These are phyloP conservation scores for Cutaneotrichosporon mucoides DNA, from an alignment of 1,284 basidiomycete genomes.

Conservation along the genomic window DNA sequence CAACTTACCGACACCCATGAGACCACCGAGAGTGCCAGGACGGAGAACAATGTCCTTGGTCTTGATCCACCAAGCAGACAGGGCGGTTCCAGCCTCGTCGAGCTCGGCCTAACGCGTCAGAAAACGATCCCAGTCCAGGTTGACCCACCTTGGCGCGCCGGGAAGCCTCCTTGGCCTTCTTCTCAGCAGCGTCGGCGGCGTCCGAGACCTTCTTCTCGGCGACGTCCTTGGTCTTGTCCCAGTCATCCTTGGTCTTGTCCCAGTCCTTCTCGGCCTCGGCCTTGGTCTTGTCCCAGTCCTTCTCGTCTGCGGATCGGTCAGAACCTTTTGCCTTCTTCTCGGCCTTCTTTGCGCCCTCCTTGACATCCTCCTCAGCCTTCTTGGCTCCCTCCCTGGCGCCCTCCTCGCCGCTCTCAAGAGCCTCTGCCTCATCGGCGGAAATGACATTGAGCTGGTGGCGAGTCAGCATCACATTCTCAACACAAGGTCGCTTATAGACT, in stretches of 20 bases:
- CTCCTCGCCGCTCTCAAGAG: too few species aligned
- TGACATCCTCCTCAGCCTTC: too few species aligned
- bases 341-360: too few species aligned
- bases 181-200: slow-evolving; percentile 54
- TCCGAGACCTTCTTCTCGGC: slow-evolving; percentile 42
- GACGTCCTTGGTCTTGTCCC: slow-evolving; percentile 3
- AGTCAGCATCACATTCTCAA: neutral
- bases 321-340: neutral
- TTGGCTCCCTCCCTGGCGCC: too few species aligned
- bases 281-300: slow-evolving; percentile 20
- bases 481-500: neutral
- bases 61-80: slow-evolving; percentile 56
- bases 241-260: slow-evolving; percentile 9
- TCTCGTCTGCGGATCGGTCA: slow-evolving; percentile 8
- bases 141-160: slow-evolving; percentile 51
- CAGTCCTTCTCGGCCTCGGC: slow-evolving; percentile 16
- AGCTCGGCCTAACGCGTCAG: slow-evolving; percentile 35
- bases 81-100: slow-evolving; percentile 57
- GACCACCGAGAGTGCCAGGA: slow-evolving; percentile 67
- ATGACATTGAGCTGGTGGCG: slow-evolving; percentile 1
- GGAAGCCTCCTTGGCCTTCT: slow-evolving; percentile 45
- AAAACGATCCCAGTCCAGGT: slow-evolving; percentile 33
- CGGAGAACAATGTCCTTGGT: slow-evolving; percentile 61
- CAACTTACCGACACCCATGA: slow-evolving; percentile 62
- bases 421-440: too few species aligned